A percentile compares a stretch with the other conserved stretches of the same genome.
Evolutionary conservation across 495 filamentous ascomycete species (phyloP).

Genomic region (Trichoderma gamsii): DNA sequence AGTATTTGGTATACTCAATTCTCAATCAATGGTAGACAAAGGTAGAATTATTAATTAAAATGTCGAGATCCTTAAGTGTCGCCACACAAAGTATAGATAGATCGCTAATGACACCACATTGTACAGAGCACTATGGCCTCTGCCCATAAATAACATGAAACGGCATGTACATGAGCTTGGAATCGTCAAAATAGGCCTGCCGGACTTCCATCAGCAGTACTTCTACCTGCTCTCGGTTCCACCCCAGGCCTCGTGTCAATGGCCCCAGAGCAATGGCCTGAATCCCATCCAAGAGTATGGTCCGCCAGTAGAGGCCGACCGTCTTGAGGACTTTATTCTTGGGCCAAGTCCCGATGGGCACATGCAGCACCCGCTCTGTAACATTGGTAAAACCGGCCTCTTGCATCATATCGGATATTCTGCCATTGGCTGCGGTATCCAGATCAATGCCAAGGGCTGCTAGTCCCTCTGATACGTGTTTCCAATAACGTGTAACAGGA

Average conservation of each 20-base stretch:
- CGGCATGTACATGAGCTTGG: slow-evolving; percentile 43
- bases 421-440: slow-evolving; percentile 43
- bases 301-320: slow-evolving; percentile 53
- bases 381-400: slow-evolving; percentile 56
- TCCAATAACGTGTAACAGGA: slow-evolving; percentile 45
- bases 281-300: slow-evolving; percentile 54
- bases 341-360: slow-evolving; percentile 64
- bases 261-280: slow-evolving; percentile 58
- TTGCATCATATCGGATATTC: slow-evolving; percentile 42
- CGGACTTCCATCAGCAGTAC: slow-evolving; percentile 41
- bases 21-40: no score
- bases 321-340: slow-evolving; percentile 56
- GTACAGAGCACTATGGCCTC: slow-evolving; percentile 26
- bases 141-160: slow-evolving; percentile 46
- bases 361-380: slow-evolving; percentile 51
- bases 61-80: not conserved
- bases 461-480: slow-evolving; percentile 38
- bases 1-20: no score
- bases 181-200: slow-evolving; percentile 40
- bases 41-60: not conserved
- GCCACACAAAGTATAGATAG: not conserved
- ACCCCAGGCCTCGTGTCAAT: slow-evolving; percentile 50
- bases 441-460: slow-evolving; percentile 44
- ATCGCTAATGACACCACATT: not conserved
- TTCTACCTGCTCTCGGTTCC: slow-evolving; percentile 42